Evolutionary conservation across 2,329 filamentous ascomycete species (phyloP), one percentile per base, ranked within the genome.

Genomic region (Fusarium sp.): DNA sequence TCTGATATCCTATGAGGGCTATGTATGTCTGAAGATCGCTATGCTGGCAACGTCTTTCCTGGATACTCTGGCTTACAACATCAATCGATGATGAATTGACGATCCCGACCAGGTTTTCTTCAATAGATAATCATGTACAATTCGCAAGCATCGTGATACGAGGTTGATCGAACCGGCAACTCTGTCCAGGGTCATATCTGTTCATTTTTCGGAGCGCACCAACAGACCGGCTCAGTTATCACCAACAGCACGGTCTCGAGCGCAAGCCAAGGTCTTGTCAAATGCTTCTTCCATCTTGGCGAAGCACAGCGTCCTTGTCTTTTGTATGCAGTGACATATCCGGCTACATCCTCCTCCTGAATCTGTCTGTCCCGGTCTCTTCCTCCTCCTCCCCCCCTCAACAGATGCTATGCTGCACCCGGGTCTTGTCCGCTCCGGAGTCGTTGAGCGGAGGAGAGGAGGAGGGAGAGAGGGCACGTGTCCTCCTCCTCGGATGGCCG

Each of bases 211-310:
- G 14, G 58, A 17, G 39, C 32, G 42, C 21, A 48, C 61, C 53
- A 49, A 46, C 37, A 23, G 29, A 37, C 36, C 46, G 51, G 38
- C 45, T 42, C 33, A 37, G 14, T 49, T 44, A 6, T 49, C 38
- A 59, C 48, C 35, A 39, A 41, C 41, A 10, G 17, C 21, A 15
- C 46, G 53, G 53, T 42, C 47, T 23, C 27, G 43, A 19, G 32
- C 38, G 53, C 45, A 55, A 29, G 61, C 61, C 62, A 63, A 65
- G 53, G 49, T 32, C 62, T 65, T 65, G 62, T 63, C 49, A 59
- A 65, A 65, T 63, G 62, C 62, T 65, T 65, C 62, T 63, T 65
- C 57, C 2, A 44, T 17, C 54, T 59, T 59, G 56, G 54, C 56
- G 48, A 25, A 59, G 25, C 31, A 43, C 27, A 9, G 25, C 9